Conservation (phyloP, 2,329 filamentous ascomycete genomes). For the Beauveria caledonica region DNA sequence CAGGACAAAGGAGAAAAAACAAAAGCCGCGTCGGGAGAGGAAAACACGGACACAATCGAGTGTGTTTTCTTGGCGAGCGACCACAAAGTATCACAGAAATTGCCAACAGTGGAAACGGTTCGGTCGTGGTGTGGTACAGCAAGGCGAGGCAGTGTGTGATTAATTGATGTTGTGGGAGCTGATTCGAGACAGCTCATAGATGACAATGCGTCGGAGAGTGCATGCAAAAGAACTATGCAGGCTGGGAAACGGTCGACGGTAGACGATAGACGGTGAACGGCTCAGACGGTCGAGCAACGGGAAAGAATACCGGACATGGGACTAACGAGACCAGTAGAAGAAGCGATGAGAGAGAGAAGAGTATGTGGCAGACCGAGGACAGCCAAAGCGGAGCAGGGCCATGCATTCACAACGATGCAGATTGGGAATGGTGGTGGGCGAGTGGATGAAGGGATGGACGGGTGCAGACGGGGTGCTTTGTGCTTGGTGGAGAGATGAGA, state of each 20-base stretch:
- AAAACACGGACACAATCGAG: not conserved
- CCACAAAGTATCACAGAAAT: not conserved
- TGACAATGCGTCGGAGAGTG: not conserved
- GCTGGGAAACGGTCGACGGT: not conserved
- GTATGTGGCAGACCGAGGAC: not conserved
- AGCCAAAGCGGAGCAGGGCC: slow-evolving; percentile 6
- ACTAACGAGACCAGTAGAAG: slow-evolving; percentile 1
- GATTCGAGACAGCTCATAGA: not conserved
- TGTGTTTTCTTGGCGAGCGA: not conserved
- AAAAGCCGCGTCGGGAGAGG: not conserved
- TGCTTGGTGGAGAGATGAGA: not conserved
- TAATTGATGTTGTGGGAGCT: not conserved
- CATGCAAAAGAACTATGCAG: not conserved
- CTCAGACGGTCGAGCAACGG: not conserved
- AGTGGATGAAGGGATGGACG: not conserved
- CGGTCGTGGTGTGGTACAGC: not conserved
- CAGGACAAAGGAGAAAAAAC: not conserved
- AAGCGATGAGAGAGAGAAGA: slow-evolving; percentile 3
- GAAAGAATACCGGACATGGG: not conserved
- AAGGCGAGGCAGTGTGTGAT: not conserved
- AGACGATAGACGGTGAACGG: too few species aligned
- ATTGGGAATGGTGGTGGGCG: slow-evolving; percentile 2
- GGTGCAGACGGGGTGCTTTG: not conserved
- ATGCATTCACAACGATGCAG: slow-evolving; percentile 5
- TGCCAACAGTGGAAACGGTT: not conserved